Base-by-base conservation (phyloP, 192 early-diverging fungal genomes). In the Entomortierella beljakovae region DNA sequence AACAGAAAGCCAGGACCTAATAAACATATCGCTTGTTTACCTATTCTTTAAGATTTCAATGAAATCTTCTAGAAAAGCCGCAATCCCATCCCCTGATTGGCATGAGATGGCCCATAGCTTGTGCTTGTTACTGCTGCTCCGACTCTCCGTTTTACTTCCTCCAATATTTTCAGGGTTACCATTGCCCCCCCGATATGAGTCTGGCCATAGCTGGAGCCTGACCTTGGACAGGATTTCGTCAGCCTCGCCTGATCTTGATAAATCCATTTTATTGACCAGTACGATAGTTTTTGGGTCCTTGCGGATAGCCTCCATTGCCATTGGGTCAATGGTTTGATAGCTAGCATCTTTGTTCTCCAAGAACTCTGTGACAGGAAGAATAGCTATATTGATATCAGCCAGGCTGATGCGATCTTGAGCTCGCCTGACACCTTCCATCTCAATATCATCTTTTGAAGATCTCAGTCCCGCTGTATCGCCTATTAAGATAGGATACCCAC, bases 401-500 rank as follows among this genome's bases (percentile, higher is more conserved):
- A 70, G 57, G 11, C 50, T 46, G 33, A 84, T 76, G 15, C 87
- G 66, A 25, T 86, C 83, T 26, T 87, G 68, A 1, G 93, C 92
- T 51, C 91, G 69, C 46, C 75, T 70, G 7, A 94, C 86, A 37
- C 93, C 93, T 71, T 92, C 89, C 37, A 82, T 82, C 69, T 94
- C 93, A 40, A 94, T 86, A 6, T 64, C 56, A 70, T 93, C 91
- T 33, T 82, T 40, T 18, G 88, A 84, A 33, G 73, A 56, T 16
- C 91, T 84, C 57, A 94, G 56, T 23, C 92, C 92, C 7, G 91
- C 92, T 25, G 91, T 92, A 63, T 94, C 91, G 0, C 89, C 81
- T 25, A 94, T 77, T n/a, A 93, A 82, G 33, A 94, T 75, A 23
- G 93, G 93, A 67, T 92, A 94, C 13, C 91, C 92, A 28, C 89